Evolutionary conservation across 129 eudicot genomes (phyloP), one percentile per base, ranked within the genome.

Genomic region (Glebionis coronaria): DNA sequence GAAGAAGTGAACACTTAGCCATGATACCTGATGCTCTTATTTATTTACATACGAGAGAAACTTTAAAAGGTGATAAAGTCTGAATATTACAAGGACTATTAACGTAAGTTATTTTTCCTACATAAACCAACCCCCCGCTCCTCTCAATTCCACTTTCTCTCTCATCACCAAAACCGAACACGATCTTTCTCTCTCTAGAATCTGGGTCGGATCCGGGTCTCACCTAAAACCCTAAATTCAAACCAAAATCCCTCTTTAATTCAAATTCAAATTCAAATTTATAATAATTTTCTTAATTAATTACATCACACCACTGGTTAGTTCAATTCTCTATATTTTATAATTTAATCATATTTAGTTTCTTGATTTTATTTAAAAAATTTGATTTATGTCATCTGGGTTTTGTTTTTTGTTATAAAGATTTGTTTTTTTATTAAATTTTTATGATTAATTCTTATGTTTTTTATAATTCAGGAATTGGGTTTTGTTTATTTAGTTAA

Each of bases 201-300:
- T 56, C 68, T 70, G 80, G 75, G 80, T 76, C 65, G 70, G 82
- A 73, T 72, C 78, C 78, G 74, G 78, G 70, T 49, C 59, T 63
- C 42, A 35, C 42, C 42, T 10, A 35, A 35, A 35, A 35, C 42
- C 42, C 42, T 35, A 7, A 35, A 35, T 35, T 35, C 10, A 23
- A 35, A 2, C 7, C 10, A 23, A 35, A 2, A 6, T 35, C 42
- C 42, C 42, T 58, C 54, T 65, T 67, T 77, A 66, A 78, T 57
- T 70, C 75, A 58, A 72, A 72, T 59, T 40, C 68, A 42, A 78
- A 72, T 68, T 57, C 80, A 35, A 35, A 6, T 35, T 35, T 7
- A 35, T 35, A 35, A 29, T 6, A 35, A 29, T 6, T 1, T 35
- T 35, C 9, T 35, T 29, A 35, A 23, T 45, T 63, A 40, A 25